Conservation (phyloP, 768 basidiomycete species). For the Paxillus involutus region DNA sequence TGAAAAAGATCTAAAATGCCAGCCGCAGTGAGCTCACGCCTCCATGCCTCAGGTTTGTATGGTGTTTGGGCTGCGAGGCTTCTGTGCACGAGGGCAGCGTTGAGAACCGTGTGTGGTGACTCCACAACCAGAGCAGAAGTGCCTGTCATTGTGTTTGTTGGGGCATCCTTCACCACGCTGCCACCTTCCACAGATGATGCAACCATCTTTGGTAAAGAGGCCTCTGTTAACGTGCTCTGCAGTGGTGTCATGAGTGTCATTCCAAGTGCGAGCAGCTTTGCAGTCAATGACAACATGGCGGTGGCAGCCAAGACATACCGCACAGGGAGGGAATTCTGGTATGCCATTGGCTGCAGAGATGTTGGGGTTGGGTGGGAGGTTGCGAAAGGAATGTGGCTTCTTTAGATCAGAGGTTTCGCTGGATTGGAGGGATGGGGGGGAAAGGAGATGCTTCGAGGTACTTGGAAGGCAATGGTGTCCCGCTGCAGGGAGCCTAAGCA, state of each 20-base stretch:
- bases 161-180: neutral
- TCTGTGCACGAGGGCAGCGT: conserved; percentile 3
- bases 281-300: conserved; percentile 25
- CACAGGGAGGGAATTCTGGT: conserved; percentile 12
- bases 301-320: conserved; percentile 34
- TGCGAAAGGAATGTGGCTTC: too few species aligned
- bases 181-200: neutral
- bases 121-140: conserved; percentile 8
- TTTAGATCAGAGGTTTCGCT: too few species aligned
- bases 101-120: neutral
- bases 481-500: too few species aligned
- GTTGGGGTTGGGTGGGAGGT: too few species aligned
- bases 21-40: neutral
- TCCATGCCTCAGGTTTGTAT: conserved; percentile 1
- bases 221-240: neutral
- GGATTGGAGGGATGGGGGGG: too few species aligned
- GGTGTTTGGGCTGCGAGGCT: neutral
- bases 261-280: conserved; percentile 14
- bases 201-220: conserved; percentile 15
- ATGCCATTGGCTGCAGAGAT: accelerated
- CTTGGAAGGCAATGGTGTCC: too few species aligned
- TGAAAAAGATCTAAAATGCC: neutral
- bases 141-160: neutral
- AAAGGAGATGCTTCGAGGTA: too few species aligned
- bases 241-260: conserved; percentile 9